Evolutionary conservation across 1,139 yeast genomes (phyloP).

Genomic region (Scheffersomyces insectosa): DNA sequence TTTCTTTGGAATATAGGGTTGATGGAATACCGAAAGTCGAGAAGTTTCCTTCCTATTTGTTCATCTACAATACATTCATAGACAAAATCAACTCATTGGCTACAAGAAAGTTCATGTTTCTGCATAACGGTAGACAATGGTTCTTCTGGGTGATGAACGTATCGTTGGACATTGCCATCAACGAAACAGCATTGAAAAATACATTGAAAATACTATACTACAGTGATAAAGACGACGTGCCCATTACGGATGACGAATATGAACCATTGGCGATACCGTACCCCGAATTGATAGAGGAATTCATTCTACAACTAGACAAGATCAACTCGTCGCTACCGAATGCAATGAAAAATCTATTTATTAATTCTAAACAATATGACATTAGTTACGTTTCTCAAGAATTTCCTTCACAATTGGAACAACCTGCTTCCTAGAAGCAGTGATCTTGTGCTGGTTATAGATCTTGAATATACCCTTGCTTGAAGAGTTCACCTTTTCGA

Average conservation of each 20-base stretch:
- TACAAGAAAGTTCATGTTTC: slow-evolving; percentile 44
- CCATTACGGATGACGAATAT: slow-evolving; percentile 13
- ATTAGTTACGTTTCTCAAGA: slow-evolving; percentile 25
- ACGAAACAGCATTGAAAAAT: slow-evolving; percentile 7
- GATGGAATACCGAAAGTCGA: slow-evolving; percentile 14
- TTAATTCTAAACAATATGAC: slow-evolving; percentile 11
- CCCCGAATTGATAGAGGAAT: slow-evolving; percentile 16
- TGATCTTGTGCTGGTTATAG: slow-evolving; percentile 54
- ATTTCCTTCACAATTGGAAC: slow-evolving; percentile 58
- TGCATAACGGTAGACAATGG: slow-evolving; percentile 9
- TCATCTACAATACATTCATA: slow-evolving; percentile 38
- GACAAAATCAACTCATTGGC: slow-evolving; percentile 52
- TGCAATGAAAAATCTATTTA: slow-evolving; percentile 15
- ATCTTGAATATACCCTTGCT: slow-evolving; percentile 20
- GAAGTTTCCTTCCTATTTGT: slow-evolving; percentile 32
- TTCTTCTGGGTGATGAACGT: slow-evolving; percentile 23
- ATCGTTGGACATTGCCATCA: slow-evolving; percentile 17
- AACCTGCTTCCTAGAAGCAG: slow-evolving; percentile 83
- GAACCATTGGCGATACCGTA: slow-evolving; percentile 16
- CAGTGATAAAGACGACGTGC: slow-evolving; percentile 6
- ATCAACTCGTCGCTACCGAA: slow-evolving; percentile 34
- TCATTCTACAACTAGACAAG: slow-evolving; percentile 24
- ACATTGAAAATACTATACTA: slow-evolving; percentile 20
- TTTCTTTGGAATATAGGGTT: slow-evolving; percentile 31
- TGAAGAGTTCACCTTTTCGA: slow-evolving; percentile 1